phyloP scores from a whole-genome alignment of 2,329 filamentous ascomycete genomes.

The Dothideomycetes sp. region DNA sequence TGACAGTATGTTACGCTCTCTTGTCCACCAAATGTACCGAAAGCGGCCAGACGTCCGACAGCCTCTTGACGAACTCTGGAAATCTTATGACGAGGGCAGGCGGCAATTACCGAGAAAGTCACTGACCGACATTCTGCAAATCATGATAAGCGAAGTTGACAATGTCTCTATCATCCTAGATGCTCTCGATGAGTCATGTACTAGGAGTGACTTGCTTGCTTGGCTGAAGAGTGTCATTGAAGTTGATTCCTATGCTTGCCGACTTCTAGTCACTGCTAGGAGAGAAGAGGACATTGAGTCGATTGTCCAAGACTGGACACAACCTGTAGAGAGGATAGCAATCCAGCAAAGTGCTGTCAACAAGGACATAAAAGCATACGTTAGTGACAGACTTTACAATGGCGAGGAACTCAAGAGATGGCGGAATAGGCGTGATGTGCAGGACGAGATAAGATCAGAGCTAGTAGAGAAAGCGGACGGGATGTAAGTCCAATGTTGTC shows the following conservation, averaged over 20 bases:
- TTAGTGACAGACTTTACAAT: neutral
- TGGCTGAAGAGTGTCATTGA: neutral
- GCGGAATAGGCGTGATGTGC: neutral
- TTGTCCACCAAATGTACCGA: neutral
- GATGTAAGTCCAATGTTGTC: constrained; percentile 1
- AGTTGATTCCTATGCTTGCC: neutral
- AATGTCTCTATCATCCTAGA: neutral
- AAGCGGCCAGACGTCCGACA: neutral
- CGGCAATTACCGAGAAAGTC: neutral
- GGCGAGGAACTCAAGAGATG: neutral
- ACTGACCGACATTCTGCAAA: neutral
- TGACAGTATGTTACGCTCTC: neutral
- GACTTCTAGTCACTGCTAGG: neutral
- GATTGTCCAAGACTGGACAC: neutral
- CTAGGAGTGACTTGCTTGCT: neutral
- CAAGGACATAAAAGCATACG: constrained; percentile 4
- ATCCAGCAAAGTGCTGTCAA: neutral
- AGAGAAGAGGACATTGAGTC: neutral
- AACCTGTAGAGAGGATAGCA: neutral
- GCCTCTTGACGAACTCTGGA: neutral
- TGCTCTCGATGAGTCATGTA: neutral
- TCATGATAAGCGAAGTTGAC: neutral
- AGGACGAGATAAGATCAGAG: neutral
- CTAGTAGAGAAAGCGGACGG: neutral
- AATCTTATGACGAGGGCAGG: neutral